These are phyloP conservation scores for Inga oerstediana DNA, from an alignment of 306 rosid species.

Conservation along the genomic window DNA sequence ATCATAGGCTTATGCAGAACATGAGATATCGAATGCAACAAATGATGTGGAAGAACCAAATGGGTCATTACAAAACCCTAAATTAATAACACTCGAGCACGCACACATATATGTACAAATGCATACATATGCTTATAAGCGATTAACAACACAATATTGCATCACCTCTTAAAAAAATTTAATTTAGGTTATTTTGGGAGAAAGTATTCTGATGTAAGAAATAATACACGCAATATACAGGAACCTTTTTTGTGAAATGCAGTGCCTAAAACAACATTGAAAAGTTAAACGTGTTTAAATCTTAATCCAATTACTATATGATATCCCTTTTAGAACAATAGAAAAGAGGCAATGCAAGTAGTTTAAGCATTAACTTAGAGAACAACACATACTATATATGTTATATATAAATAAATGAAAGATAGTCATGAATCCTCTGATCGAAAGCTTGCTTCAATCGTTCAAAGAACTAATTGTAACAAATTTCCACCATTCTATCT, in stretches of 20 bases:
- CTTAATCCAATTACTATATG: neutral
- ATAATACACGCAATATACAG: neutral
- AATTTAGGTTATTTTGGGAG: neutral
- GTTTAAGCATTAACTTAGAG: neutral
- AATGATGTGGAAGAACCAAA: conserved; percentile 16
- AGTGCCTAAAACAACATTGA: neutral
- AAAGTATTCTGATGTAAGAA: neutral
- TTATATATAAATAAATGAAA: neutral
- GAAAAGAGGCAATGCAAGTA: neutral
- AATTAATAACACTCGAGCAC: neutral
- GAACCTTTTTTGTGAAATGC: neutral
- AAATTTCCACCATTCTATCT: neutral
- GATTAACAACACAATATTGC: neutral
- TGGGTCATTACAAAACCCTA: neutral
- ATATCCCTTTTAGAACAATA: neutral
- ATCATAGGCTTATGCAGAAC: neutral
- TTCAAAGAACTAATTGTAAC: neutral
- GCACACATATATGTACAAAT: neutral
- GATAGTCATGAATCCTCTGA: neutral
- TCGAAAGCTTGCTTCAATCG: conserved; percentile 1
- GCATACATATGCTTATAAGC: neutral
- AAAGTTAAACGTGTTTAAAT: neutral
- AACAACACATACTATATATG: neutral
- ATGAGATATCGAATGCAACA: neutral
- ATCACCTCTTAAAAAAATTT: neutral